phyloP scores from a whole-genome alignment of 345 rosid species.

The Hevea brasiliensis region DNA sequence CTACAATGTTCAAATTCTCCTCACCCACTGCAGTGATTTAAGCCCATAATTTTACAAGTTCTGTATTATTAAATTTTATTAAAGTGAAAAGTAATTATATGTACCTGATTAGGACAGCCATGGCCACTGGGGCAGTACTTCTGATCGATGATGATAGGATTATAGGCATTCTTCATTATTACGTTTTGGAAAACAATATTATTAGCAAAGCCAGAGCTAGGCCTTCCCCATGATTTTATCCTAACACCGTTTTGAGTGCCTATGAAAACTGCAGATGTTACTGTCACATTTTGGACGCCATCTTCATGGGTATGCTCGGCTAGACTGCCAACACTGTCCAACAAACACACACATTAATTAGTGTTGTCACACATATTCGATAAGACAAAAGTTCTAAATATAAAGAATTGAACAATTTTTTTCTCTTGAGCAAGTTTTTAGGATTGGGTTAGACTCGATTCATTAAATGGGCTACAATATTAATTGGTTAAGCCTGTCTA shows the following conservation, averaged over 20 bases:
- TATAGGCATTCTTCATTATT: constrained; percentile 33
- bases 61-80: not conserved
- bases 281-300: constrained; percentile 44
- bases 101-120: constrained; percentile 43
- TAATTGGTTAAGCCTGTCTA: too few relatives aligned
- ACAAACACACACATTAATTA: too few relatives aligned
- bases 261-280: constrained; percentile 28
- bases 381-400: too few relatives aligned
- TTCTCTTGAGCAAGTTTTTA: too few relatives aligned
- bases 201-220: constrained; percentile 32
- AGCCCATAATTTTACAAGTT: too few relatives aligned
- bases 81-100: not conserved
- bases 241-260: constrained; percentile 51
- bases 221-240: constrained; percentile 52
- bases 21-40: too few relatives aligned
- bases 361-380: too few relatives aligned
- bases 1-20: too few relatives aligned
- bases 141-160: constrained; percentile 50
- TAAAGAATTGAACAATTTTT: not conserved
- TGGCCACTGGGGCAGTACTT: constrained; percentile 41
- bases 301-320: constrained; percentile 30
- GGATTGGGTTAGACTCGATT: too few relatives aligned
- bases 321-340: constrained; percentile 46
- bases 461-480: too few relatives aligned
- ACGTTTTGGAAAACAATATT: constrained; percentile 34